Evolutionary conservation across 1,139 yeast genomes (phyloP), one percentile per base, ranked within the genome.

Genomic region (Candida sp.): DNA sequence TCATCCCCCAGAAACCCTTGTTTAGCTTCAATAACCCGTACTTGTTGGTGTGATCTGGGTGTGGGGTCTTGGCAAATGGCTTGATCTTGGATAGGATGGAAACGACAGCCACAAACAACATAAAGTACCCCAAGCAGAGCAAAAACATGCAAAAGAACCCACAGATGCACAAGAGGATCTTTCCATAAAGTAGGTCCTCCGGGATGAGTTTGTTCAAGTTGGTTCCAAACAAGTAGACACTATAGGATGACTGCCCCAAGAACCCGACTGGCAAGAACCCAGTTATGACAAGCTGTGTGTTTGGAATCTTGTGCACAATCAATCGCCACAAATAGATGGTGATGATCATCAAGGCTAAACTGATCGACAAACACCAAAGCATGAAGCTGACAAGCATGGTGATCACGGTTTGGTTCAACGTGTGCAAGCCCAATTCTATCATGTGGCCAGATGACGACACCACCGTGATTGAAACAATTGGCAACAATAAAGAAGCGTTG

Each of bases 191-290:
- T 37, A 54, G 42, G 26, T 55, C 54, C 39, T 50, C 47, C 44
- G 55, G 52, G 11, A 42, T 44, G 25, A 69, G 50, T 17, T 55
- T 42, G 58, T 65, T 59, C 41, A 67, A 50, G 54, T 77, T 74
- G 25, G 67, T 63, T 5, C 91, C 90, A 58, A 87, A 75, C 45
- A 85, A 68, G 57, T 86, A 68, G 11, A 88, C 76, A 3, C 88
- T 88, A 65, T 74, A 89, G 2, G 90, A 81, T 3, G 96, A 96
- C 68, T 91, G 97, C 23, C 97, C 97, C 63, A 88, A 68, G 34
- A 69, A 65, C 34, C 75, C 75, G 33, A 69, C 67, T 3, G 75
- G 75, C 35, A 70, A 58, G 45, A 64, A 65, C 3, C 65, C 58
- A 6, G 69, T 63, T 56, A 70, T 70, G 3, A 70, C 63, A 37